A percentile compares a stretch with the other conserved stretches of the same genome.
Conservation (phyloP, 2,329 filamentous ascomycete species). For the Tetracladium maxilliforme region DNA sequence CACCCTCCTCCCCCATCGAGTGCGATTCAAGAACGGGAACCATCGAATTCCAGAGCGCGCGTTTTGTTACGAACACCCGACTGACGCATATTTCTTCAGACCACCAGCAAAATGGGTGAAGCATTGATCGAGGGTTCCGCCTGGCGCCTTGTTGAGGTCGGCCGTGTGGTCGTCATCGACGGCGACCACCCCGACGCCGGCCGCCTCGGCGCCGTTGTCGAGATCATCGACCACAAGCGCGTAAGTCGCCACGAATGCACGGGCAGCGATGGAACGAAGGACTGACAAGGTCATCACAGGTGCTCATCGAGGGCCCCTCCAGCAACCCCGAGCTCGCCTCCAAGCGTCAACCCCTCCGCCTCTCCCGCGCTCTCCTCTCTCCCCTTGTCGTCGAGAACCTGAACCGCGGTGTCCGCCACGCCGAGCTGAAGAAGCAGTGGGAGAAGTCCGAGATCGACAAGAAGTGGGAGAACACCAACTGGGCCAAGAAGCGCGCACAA, state of each 20-base stretch:
- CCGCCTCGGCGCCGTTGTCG: slow-evolving; percentile 85
- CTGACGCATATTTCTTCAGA: slow-evolving; percentile 23
- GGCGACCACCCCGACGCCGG: slow-evolving; percentile 63
- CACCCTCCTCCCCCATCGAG: slow-evolving; percentile 12
- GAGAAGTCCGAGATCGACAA: slow-evolving; percentile 79
- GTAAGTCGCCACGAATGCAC: slow-evolving; percentile 48
- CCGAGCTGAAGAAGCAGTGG: slow-evolving; percentile 77
- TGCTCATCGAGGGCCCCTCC: slow-evolving; percentile 89
- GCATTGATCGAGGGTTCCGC: slow-evolving; percentile 67
- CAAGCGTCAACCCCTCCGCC: slow-evolving; percentile 72
- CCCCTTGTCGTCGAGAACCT: slow-evolving; percentile 77
- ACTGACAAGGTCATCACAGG: slow-evolving; percentile 40
- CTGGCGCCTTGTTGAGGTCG: slow-evolving; percentile 97
- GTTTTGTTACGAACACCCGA: slow-evolving; percentile 9
- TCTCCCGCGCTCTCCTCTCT: slow-evolving; percentile 77
- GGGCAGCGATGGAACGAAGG: slow-evolving; percentile 7
- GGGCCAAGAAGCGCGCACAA: slow-evolving; percentile 86
- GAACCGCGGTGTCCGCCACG: slow-evolving; percentile 70
- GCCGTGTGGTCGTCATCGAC: slow-evolving; percentile 89
- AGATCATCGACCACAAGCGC: slow-evolving; percentile 99
- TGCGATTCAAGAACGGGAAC: slow-evolving; percentile 7
- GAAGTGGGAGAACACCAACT: slow-evolving; percentile 85
- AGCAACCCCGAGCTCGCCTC: slow-evolving; percentile 66
- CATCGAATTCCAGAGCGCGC: slow-evolving; percentile 5
- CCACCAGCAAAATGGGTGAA: slow-evolving; percentile 64